Base-by-base conservation (phyloP, 306 rosid genomes). In the Abrus precatorius region DNA sequence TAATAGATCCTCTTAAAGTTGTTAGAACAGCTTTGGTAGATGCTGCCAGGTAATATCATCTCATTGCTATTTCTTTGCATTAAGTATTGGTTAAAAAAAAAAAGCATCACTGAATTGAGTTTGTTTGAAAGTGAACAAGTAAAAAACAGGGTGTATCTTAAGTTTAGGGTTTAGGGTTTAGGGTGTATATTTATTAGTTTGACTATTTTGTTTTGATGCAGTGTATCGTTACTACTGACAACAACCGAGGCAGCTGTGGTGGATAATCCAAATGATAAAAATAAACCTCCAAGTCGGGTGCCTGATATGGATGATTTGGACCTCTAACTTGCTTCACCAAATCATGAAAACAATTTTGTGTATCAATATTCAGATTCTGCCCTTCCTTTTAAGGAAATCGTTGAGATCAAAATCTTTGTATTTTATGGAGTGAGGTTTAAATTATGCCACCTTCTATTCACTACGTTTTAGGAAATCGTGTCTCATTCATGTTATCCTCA, bases 1-100 rank as follows among this genome's bases (percentile, higher is more conserved):
- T 95, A 53, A 83, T 95, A 61, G 99, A 95, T 81, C 99, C 99
- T 77, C 87, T 95, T 49, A 95, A 95, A 86, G 98, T 95, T 45
- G 85, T 95, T 64, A 90, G 97, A 87, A 93, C 99, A 13, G 97
- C 99, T 41, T 86, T 95, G 81, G 87, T 83, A 33, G 98, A 93
- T 59, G 98, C 99, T 72, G 94, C 99, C 79, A 95, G 99, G 99
- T 95, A 82, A 91, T 79, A 56, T 9, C 34, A 30, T 54, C 57
- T 45, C 63, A 30, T 55, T 5, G 20, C 59, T 71, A 32, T 36
- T 30, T 20, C 5, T 61, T 4, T 63, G 27, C 44, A 1, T 57
- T 28, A 12, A 11, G 20, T 80, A 45, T 40, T 43, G 55, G 20
- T n/a, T n/a, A n/a, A n/a, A n/a, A n/a, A n/a, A n/a, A 45, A 28